Evolutionary conservation across 495 filamentous ascomycete genomes (phyloP), one percentile per base, ranked within the genome.

Genomic region (Bacidia gigantensis): DNA sequence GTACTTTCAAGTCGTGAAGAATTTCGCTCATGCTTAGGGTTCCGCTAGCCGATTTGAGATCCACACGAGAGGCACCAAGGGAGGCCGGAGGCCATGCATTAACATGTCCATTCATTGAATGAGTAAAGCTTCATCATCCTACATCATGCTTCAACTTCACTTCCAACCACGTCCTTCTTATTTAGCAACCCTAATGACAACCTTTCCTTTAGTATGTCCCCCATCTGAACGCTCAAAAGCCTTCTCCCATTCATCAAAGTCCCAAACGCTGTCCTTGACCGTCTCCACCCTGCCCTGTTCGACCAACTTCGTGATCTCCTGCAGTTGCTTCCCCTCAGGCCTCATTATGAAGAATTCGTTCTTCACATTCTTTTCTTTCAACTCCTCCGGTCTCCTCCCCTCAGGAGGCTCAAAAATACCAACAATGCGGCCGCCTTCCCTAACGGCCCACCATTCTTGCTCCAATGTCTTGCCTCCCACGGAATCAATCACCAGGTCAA

Each of bases 401-500:
- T 71, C 66, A 5, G 77, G 76, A 3, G 71, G 69, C 60, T 72
- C 67, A 22, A 63, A 64, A 50, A 82, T 73, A 62, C 74, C 75
- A 26, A 79, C 50, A 40, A 79, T 43, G 22, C 56, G 57, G 2
- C 73, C 76, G 0, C 62, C 65, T 20, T 69, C 64, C 50, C 60
- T 67, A 0, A 71, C 68, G 48, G 58, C 52, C 56, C 57, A 69
- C 75, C 75, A 79, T 1, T 68, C 67, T 58, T 68, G 67, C 26
- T 59, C 56, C 18, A 78, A 60, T 9, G 69, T 61, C 58, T 64
- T 55, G 35, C 67, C 60, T 11, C 76, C 76, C 49, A 76, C 56
- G 52, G 65, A 69, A 58, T 81, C 77, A 53, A 80, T 52, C n/a
- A 77, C 69, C 1, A 78, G 46, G 57, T 77, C 72, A 25, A 75